phyloP scores from a whole-genome alignment of 2,329 filamentous ascomycete genomes.

The Curvularia eragrostidis region DNA sequence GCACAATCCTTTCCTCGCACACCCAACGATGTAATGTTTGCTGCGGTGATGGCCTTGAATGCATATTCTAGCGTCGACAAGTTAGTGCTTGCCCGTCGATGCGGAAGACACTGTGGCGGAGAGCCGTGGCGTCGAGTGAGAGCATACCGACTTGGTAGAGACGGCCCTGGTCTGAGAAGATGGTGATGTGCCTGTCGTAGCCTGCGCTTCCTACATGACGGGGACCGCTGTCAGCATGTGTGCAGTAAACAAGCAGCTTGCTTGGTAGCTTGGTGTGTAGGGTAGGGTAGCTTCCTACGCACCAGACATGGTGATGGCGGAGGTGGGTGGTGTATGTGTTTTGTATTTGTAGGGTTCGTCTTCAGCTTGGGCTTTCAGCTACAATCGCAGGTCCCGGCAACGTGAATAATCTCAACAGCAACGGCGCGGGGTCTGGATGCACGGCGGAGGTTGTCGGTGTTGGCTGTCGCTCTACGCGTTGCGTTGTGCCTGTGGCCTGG shows the following conservation, averaged over 20 bases:
- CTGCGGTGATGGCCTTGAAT: conserved; percentile 99
- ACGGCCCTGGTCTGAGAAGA: conserved; percentile 98
- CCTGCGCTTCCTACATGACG: conserved; percentile 58
- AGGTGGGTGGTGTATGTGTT: conserved; percentile 37
- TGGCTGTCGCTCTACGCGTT: conserved; percentile 43
- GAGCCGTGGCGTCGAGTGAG: conserved; percentile 5
- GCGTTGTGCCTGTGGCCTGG: conserved; percentile 41
- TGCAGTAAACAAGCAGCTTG: conserved; percentile 21
- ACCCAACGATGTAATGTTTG: conserved; percentile 98
- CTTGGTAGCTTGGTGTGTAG: neutral
- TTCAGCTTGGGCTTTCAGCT: conserved; percentile 41
- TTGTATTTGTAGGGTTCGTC: conserved; percentile 9
- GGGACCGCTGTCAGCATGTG: conserved; percentile 39
- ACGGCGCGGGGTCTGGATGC: conserved; percentile 31
- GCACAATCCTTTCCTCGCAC: conserved; percentile 96
- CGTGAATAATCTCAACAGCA: conserved; percentile 36
- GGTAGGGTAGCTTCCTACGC: conserved; percentile 36
- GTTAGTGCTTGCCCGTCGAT: conserved; percentile 20
- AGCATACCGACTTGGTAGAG: conserved; percentile 97
- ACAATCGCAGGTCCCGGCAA: conserved; percentile 32
- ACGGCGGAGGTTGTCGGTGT: conserved; percentile 31
- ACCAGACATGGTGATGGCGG: conserved; percentile 53
- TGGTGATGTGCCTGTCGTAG: conserved; percentile 99
- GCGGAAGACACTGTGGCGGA: neutral
- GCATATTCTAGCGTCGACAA: conserved; percentile 80